These are phyloP conservation scores for Penicillium nucicola DNA, from an alignment of 495 filamentous ascomycete genomes.

Conservation along the genomic window DNA sequence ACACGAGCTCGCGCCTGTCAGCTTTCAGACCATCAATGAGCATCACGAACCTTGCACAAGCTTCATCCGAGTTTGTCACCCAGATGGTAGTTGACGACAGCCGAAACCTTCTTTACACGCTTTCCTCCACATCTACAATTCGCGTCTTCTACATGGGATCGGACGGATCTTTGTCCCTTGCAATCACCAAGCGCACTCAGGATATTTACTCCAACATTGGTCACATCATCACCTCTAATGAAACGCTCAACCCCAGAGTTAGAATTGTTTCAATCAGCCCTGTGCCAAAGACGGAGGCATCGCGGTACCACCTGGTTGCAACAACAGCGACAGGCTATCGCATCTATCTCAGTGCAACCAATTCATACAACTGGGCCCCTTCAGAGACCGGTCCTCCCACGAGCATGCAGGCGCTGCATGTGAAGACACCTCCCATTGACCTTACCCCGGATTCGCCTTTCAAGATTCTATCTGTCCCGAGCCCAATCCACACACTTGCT, in stretches of 20 bases:
- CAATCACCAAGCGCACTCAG: conserved; percentile 53
- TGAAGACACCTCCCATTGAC: conserved; percentile 81
- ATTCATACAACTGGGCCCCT: conserved; percentile 63
- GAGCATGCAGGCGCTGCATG: conserved; percentile 94
- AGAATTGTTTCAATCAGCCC: conserved; percentile 79
- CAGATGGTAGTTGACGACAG: conserved; percentile 87
- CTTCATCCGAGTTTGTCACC: conserved; percentile 57
- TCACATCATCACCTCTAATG: conserved; percentile 69
- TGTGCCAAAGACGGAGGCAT: conserved; percentile 75
- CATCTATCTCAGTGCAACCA: conserved; percentile 87
- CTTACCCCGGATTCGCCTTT: conserved; percentile 17
- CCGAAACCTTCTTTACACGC: conserved; percentile 81
- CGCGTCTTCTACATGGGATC: conserved; percentile 76
- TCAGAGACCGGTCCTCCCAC: conserved; percentile 66
- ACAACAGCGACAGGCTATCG: conserved; percentile 88
- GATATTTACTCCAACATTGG: conserved; percentile 65
- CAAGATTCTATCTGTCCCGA: conserved; percentile 23
- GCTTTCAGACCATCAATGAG: conserved; percentile 61
- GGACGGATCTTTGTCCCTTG: conserved; percentile 46
- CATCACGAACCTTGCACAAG: conserved; percentile 42
- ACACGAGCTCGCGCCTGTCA: conserved; percentile 72
- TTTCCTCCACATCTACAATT: conserved; percentile 82
- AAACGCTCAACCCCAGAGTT: conserved; percentile 63
- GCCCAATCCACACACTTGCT: conserved; percentile 45
- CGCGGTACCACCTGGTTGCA: conserved; percentile 82